These are phyloP conservation scores for Astrothelium subdiscretum DNA, from an alignment of 495 filamentous ascomycete species.

Conservation along the genomic window DNA sequence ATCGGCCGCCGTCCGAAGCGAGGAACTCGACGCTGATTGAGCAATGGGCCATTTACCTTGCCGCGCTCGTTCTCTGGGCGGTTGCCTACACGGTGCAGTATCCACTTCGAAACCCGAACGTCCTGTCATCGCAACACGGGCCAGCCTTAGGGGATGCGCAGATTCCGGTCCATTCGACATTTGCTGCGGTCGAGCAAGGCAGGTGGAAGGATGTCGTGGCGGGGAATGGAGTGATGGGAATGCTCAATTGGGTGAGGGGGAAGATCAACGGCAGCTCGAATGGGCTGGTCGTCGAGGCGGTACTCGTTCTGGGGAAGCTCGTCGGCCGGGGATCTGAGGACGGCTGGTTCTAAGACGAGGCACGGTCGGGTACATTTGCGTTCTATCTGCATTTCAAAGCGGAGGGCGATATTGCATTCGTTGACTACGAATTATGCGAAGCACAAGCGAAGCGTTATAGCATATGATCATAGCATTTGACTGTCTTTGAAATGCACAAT, in stretches of 20 bases:
- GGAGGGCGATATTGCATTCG: background rate
- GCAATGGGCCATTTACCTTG: slow-evolving; percentile 26
- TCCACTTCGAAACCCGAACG: background rate
- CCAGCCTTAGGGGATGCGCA: background rate
- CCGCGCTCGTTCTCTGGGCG: slow-evolving; percentile 25
- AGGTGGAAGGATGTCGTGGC: background rate
- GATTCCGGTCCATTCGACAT: background rate
- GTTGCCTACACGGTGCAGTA: background rate
- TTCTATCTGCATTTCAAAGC: background rate
- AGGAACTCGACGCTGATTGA: slow-evolving; percentile 13
- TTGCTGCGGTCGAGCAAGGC: background rate
- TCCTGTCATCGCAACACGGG: background rate
- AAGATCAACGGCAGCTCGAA: slow-evolving; percentile 14
- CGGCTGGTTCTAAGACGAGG: slow-evolving; percentile 11
- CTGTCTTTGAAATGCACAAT: background rate
- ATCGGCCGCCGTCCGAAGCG: slow-evolving; percentile 5
- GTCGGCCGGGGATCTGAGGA: slow-evolving; percentile 10
- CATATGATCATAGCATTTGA: background rate
- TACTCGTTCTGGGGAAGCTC: slow-evolving; percentile 16
- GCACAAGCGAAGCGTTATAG: background rate
- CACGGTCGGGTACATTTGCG: background rate
- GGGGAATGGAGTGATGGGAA: slow-evolving; percentile 2
- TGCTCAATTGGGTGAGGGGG: slow-evolving; percentile 9
- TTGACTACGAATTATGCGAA: background rate
- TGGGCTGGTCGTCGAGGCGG: slow-evolving; percentile 12